Base-by-base conservation (phyloP, 805 yeast genomes). In the Jamesozyma rosinii region DNA sequence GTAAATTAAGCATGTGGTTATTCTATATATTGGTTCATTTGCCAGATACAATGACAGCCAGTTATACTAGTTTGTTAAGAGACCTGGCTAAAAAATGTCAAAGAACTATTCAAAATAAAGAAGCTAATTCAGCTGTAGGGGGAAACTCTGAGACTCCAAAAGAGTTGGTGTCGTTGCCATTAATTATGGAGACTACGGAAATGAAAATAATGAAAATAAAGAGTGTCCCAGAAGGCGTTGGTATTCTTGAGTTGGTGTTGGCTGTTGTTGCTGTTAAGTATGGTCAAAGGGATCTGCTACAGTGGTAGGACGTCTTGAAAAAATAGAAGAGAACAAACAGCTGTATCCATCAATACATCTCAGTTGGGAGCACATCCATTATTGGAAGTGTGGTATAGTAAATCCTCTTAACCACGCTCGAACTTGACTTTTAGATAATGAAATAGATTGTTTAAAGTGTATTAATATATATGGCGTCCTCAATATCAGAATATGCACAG, bases 61-160 rank as follows among this genome's bases (percentile, higher is more conserved):
- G 44, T 2, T 50, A 57, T 24, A 49, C 53, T 3, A 59, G 64
- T 40, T 45, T 47, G 4, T 31, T 62, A 30, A 48, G 66, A 41
- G 57, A 51, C 18, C 39, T 61, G 29, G 66, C 56, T 3, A 59
- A 59, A 41, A 55, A 54, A 44, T 56, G 62, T 31, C 49, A 46
- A 13, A 35, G 35, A 22, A 17, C 40, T 5, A n/a, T 47, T n/a
- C 15, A 19, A 6, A 35, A 34, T 14, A 4, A 20, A 34, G 15
- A 19, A 18, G 4, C 26, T 19, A 20, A 33, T 5, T 20, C 19
- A 5, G 18, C 21, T 5, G 19, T 8, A 5, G 8, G 5, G 11
- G 35, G 18, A 33, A 33, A 34, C 11, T 9, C 5, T 17, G 26
- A 10, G 4, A 24, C 18, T 17, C 13, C 19, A 17, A n/a, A 4